Percentiles rank a stretch among this genome's conserved stretches.
These are phyloP conservation scores for Schizochytrium sp. DNA, from an alignment of 108 stramenopile genomes.

Conservation along the genomic window DNA sequence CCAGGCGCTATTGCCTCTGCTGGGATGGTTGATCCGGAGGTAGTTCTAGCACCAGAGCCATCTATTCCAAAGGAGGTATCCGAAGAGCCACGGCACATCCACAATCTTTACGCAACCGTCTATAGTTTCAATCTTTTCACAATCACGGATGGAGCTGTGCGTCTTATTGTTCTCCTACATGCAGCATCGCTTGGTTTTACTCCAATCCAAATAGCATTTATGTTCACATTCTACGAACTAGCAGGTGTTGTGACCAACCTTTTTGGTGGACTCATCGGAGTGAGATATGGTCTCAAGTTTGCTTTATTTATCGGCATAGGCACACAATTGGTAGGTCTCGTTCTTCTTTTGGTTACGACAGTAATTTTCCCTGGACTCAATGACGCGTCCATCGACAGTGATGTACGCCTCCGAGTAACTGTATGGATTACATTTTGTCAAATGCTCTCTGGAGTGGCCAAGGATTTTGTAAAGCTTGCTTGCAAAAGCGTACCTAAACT, in stretches of 20 bases:
- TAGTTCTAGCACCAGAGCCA: background rate
- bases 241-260: conserved; percentile 94
- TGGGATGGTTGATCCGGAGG: too few relatives aligned
- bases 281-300: conserved; percentile 86
- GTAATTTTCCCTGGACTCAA: conserved; percentile 79
- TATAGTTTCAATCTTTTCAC: conserved; percentile 90
- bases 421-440: conserved; percentile 90
- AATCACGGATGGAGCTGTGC: conserved; percentile 92
- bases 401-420: conserved; percentile 62
- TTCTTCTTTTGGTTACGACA: conserved; percentile 84
- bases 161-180: conserved; percentile 91
- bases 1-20: too few relatives aligned
- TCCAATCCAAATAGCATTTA: conserved; percentile 88
- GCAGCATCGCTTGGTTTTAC: conserved; percentile 91
- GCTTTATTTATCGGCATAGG: conserved; percentile 83
- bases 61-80: background rate
- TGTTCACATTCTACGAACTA: conserved; percentile 92
- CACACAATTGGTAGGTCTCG: conserved; percentile 82
- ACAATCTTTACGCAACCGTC: conserved; percentile 89
- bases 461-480: conserved; percentile 92
- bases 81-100: conserved; percentile 59
- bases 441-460: conserved; percentile 92
- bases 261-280: conserved; percentile 87
- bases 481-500: conserved; percentile 94
- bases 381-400: conserved; percentile 72